Base-by-base conservation (phyloP, 768 basidiomycete genomes). In the Collybiopsis confluens region DNA sequence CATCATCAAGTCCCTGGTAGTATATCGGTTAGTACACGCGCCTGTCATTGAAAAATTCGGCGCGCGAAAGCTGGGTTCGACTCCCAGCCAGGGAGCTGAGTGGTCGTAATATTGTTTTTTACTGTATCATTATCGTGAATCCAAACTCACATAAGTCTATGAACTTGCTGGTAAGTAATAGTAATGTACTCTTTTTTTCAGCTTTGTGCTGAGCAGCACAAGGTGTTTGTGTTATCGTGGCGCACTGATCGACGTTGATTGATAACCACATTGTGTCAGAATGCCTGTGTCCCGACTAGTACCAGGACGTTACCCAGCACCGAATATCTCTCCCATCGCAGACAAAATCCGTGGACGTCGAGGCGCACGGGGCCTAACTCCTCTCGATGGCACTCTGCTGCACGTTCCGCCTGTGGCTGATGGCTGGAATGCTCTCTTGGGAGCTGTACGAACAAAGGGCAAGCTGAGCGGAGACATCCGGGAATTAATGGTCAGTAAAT, bases 391-490 rank as follows among this genome's bases (percentile, higher is more conserved):
- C 2, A 72, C 75, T 18, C 63, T 81, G 8, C 65, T 80, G 1
- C 78, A 80, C 58, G 72, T 75, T 15, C 78, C 78, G 0, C 68
- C 72, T 1, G 68, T 76, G 28, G 80, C 78, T 3, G 71, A 72
- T 6, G 80, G 79, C 3, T 81, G 77, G 72, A 79, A 78, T 56
- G 68, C 69, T 3, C 69, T 81, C 3, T 64, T 80, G 30, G 78
- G 77, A 6, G 78, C 77, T 1, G 68, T 81, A 4, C 70, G 80
- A 56, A 75, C 70, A 0, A 73, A 75, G 54, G 79, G 79, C 20
- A 68, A 67, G 6, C 66, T 81, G 5, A 73, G 73, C 4, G 77
- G 72, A 0, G 73, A 78, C 62, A 63, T 81, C 15, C 69, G 79
- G 38, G 80, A 81, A 61, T 65, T 79, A 2, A 80, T 80, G 75